These are phyloP conservation scores for Sonneratia caseolaris DNA, from an alignment of 345 rosid species.

Conservation along the genomic window DNA sequence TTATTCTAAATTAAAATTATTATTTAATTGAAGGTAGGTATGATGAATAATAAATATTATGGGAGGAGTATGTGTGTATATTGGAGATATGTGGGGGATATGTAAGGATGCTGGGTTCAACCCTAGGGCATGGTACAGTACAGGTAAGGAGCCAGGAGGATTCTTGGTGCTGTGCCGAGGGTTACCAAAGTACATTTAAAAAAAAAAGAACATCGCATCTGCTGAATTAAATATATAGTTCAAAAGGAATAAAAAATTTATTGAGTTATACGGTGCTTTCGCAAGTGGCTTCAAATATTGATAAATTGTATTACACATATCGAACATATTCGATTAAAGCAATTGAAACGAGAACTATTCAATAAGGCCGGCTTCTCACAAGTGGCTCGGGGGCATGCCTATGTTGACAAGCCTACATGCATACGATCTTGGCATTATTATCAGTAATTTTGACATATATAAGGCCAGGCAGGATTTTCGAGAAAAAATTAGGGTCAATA, in stretches of 20 bases:
- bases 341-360: background rate
- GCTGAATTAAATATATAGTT: too few relatives aligned
- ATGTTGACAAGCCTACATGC: background rate
- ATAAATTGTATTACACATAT: background rate
- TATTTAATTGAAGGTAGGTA: too few relatives aligned
- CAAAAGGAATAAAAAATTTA: background rate
- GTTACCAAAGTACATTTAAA: background rate
- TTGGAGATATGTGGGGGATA: background rate
- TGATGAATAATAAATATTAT: background rate
- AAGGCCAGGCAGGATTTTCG: too few relatives aligned
- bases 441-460: background rate
- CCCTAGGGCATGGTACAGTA: background rate
- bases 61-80: background rate
- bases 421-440: too few relatives aligned
- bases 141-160: conserved; percentile 11
- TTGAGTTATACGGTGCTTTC: background rate
- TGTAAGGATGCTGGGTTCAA: background rate
- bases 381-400: background rate
- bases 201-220: background rate
- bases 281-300: background rate
- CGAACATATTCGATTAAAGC: background rate
- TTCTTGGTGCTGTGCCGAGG: conserved; percentile 1
- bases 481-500: too few relatives aligned
- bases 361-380: background rate
- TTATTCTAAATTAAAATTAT: too few relatives aligned